Base-by-base conservation (phyloP, 1,284 basidiomycete species). In the Rhodotorula mucilaginosa region DNA sequence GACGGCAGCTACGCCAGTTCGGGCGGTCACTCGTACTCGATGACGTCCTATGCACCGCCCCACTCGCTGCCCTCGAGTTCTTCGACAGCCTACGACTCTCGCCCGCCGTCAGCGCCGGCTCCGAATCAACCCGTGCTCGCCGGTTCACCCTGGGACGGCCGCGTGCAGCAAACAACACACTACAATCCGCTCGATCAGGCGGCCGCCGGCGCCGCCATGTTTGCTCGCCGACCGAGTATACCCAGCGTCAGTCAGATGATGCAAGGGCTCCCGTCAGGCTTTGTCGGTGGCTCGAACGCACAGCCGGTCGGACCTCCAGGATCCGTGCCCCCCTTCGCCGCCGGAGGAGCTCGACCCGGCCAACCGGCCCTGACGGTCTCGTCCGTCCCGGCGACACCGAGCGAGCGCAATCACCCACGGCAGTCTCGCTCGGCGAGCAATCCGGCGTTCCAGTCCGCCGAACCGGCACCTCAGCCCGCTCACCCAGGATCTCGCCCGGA, bases 201-300 rank as follows among this genome's bases (percentile, higher is more conserved):
- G 39, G 23, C 26, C 52, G 21, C 21, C 44, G 52, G 18, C 6
- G 34, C 54, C 44, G 19, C 52, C 13, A 18, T 23, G 21, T 74
- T 62, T 46, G 54, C 26, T 8, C 67, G 73, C 0, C 60, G 73
- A 3, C 73, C 73, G 34, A 74, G 73, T 56, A 74, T 74, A 8
- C 69, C 69, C 4, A 58, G 67, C 56, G 67, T 74, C n/a, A 69
- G 63, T 44, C 73, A 74, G 49, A 68, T 74, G 65, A 70, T 74
- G 54, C 69, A 74, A 39, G 73, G 73, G 3, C 64, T 62, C 39
- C 39, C 58, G 10, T 49, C 70, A 3, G 65, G 49, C 58, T 72
- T 68, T 61, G 49, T 48, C 8, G 56, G 44, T 26, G 10, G 54
- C 2, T 26, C 54, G 26, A 16, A 26, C 26, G 54, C 54, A 13